Evolutionary conservation across 306 rosid genomes (phyloP).

Genomic region (Lablab purpureus): DNA sequence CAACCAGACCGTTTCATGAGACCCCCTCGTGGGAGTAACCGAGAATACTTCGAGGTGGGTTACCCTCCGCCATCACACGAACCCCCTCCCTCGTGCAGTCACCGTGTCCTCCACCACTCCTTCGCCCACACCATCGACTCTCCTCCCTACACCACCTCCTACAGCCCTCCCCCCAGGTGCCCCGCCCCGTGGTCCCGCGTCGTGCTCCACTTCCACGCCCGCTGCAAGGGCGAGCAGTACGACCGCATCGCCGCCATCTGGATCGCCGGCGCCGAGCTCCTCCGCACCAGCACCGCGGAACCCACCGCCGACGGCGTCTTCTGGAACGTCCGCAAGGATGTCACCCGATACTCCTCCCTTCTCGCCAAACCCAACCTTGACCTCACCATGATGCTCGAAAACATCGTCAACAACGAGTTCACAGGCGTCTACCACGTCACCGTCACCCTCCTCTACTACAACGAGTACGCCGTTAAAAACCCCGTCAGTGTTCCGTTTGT

Average conservation of each 20-base stretch:
- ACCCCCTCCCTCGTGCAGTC: constrained; percentile 63
- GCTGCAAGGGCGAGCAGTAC: constrained; percentile 74
- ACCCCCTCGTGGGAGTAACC: neutral
- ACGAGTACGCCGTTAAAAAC: constrained; percentile 14
- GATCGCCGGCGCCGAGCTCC: constrained; percentile 78
- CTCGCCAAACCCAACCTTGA: constrained; percentile 47
- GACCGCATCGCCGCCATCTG: constrained; percentile 83
- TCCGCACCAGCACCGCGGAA: constrained; percentile 87
- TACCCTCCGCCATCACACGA: constrained; percentile 57
- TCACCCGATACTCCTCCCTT: constrained; percentile 74
- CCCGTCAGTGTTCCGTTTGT: constrained; percentile 42
- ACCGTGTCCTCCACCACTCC: constrained; percentile 63
- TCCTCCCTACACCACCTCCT: constrained; percentile 69
- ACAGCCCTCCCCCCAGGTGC: constrained; percentile 66
- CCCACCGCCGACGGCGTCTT: constrained; percentile 61
- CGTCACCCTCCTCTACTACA: constrained; percentile 58
- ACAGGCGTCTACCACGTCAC: constrained; percentile 77
- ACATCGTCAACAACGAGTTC: constrained; percentile 57
- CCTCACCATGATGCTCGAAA: constrained; percentile 86
- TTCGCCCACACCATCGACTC: constrained; percentile 72
- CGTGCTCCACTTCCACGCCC: constrained; percentile 60
- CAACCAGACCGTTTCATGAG: constrained; percentile 55
- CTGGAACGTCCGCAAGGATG: constrained; percentile 81
- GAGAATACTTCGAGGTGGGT: constrained; percentile 68
- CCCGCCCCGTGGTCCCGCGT: constrained; percentile 70